Conservation (phyloP, 805 yeast species). For the Tetrapisispora phaffii region DNA sequence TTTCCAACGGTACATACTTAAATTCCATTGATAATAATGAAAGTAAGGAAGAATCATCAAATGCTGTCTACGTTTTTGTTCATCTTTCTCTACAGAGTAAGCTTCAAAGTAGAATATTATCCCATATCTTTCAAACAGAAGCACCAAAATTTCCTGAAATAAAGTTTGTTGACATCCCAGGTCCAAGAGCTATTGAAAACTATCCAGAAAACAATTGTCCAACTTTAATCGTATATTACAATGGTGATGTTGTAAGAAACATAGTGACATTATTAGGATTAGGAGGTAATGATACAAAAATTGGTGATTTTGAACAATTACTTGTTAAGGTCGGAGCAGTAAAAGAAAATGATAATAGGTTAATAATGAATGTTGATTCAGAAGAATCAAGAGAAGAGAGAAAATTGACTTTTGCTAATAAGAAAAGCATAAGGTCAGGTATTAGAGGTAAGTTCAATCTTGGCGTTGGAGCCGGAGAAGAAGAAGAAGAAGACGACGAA, state of each 20-base stretch:
- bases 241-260: slow-evolving; percentile 72
- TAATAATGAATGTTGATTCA: slow-evolving; percentile 50
- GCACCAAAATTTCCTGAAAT: slow-evolving; percentile 70
- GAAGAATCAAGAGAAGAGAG: slow-evolving; percentile 47
- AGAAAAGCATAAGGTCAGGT: slow-evolving; percentile 42
- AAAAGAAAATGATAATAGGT: slow-evolving; percentile 54
- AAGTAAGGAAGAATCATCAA: slow-evolving; percentile 6
- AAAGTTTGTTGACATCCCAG: slow-evolving; percentile 89
- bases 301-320: slow-evolving; percentile 62
- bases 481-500: slow-evolving; percentile 38
- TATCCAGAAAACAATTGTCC: slow-evolving; percentile 91
- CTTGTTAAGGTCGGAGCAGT: slow-evolving; percentile 62
- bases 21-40: slow-evolving; percentile 2
- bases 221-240: slow-evolving; percentile 71
- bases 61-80: slow-evolving; percentile 53
- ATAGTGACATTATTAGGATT: slow-evolving; percentile 67
- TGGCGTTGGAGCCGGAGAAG: slow-evolving; percentile 30
- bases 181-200: slow-evolving; percentile 79
- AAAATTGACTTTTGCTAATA: slow-evolving; percentile 42
- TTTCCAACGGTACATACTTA: background rate
- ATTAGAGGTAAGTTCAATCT: slow-evolving; percentile 24
- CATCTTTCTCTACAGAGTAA: slow-evolving; percentile 64
- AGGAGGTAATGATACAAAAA: slow-evolving; percentile 71
- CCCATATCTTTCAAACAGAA: slow-evolving; percentile 43
- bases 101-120: slow-evolving; percentile 64